Percentiles rank a stretch among this genome's conserved stretches.
These are phyloP conservation scores for Colletotrichum tropicicola DNA, from an alignment of 2,329 filamentous ascomycete species.

Conservation along the genomic window DNA sequence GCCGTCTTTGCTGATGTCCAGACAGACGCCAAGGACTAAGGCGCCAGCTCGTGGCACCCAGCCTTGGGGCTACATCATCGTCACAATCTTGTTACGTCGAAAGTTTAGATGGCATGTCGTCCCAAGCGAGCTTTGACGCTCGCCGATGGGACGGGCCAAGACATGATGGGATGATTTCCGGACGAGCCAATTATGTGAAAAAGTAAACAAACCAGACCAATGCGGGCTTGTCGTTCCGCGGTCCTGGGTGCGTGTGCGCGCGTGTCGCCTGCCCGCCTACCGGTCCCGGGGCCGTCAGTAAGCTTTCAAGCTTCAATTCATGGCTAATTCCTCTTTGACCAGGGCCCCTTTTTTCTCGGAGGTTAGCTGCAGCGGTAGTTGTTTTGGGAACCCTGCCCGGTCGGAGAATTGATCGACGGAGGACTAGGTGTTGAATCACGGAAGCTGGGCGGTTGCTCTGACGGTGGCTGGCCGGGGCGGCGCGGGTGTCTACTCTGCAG, in stretches of 20 bases:
- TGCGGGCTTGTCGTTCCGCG: background rate
- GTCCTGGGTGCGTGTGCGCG: background rate
- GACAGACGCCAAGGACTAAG: background rate
- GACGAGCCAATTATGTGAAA: background rate
- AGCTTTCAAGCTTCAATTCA: conserved; percentile 19
- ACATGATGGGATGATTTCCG: background rate
- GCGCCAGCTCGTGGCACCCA: background rate
- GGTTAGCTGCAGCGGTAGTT: conserved; percentile 2
- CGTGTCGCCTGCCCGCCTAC: background rate
- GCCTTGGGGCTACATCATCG: conserved; percentile 1
- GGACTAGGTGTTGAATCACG: background rate
- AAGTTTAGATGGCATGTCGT: conserved; percentile 17
- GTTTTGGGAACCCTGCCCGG: conserved; percentile 8
- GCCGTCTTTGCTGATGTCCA: background rate
- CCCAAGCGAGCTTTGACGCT: background rate
- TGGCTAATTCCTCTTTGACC: background rate
- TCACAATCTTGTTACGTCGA: conserved; percentile 11
- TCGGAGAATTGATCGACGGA: background rate
- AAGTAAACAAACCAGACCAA: background rate
- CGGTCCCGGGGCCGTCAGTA: background rate
- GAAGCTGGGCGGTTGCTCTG: background rate
- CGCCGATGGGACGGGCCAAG: background rate
- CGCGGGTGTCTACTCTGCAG: background rate
- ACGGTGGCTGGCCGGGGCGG: background rate
- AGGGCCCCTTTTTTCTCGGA: too few relatives aligned